A percentile compares a stretch with the other conserved stretches of the same genome.
Conservation (phyloP, 2,329 filamentous ascomycete species). For the Daldinia sp. region DNA sequence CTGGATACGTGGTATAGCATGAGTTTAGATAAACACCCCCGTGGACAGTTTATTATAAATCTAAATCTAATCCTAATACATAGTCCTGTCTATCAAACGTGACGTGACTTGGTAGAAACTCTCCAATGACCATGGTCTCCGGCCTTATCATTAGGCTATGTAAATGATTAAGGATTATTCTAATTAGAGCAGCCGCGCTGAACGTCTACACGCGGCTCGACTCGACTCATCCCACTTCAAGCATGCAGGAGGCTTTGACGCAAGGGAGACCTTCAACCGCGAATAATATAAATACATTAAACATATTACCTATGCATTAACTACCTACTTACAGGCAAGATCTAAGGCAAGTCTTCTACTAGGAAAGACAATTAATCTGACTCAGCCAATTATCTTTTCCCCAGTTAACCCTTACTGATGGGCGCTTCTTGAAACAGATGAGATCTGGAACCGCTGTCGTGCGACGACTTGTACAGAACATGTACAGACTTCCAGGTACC, state of each 20-base stretch:
- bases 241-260: slow-evolving; percentile 1
- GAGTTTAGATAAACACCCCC: slow-evolving; percentile 17
- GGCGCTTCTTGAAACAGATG: slow-evolving; percentile 17
- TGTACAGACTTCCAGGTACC: neutral
- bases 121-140: slow-evolving; percentile 22
- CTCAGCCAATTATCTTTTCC: slow-evolving; percentile 16
- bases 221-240: neutral
- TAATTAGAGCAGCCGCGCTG: slow-evolving; percentile 17
- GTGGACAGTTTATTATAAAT: neutral
- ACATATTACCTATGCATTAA: slow-evolving; percentile 2
- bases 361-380: slow-evolving; percentile 10
- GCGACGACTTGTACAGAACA: slow-evolving; percentile 10
- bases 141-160: slow-evolving; percentile 20
- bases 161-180: slow-evolving; percentile 37
- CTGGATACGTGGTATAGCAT: slow-evolving; percentile 21
- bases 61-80: neutral
- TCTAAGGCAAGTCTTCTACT: neutral
- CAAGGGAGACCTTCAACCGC: neutral
- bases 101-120: neutral
- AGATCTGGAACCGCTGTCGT: slow-evolving; percentile 18
- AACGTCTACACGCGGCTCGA: slow-evolving; percentile 8
- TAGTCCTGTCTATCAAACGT: slow-evolving; percentile 10
- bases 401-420: slow-evolving; percentile 8
- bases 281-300: slow-evolving; percentile 3
- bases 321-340: neutral